Evolutionary conservation across 2,329 filamentous ascomycete species (phyloP).

Genomic region (Arthrocladium fulminans): DNA sequence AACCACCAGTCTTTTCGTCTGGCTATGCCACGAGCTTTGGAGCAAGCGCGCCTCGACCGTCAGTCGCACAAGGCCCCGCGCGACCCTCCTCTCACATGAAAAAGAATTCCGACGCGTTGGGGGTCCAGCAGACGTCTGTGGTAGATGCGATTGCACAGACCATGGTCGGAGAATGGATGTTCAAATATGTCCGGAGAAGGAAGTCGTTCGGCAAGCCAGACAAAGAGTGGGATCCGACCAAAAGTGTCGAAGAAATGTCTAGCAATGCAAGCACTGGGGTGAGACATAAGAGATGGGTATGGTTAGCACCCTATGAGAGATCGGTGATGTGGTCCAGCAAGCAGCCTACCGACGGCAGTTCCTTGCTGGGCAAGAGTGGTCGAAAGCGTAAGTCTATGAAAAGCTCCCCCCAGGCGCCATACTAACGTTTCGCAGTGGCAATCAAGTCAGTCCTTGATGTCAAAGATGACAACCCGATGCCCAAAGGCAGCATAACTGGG

Average conservation of each 20-base stretch:
- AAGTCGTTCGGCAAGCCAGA: slow-evolving; percentile 83
- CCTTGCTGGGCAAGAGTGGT: slow-evolving; percentile 85
- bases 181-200: slow-evolving; percentile 46
- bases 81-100: slow-evolving; percentile 29
- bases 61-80: slow-evolving; percentile 39
- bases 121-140: slow-evolving; percentile 63
- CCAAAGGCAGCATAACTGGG: slow-evolving; percentile 50
- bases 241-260: slow-evolving; percentile 57
- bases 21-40: slow-evolving; percentile 2
- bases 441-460: slow-evolving; percentile 97
- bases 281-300: slow-evolving; percentile 93
- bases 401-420: slow-evolving; percentile 16
- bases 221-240: slow-evolving; percentile 44
- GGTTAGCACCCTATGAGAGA: slow-evolving; percentile 92
- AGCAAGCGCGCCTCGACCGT: slow-evolving; percentile 22
- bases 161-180: slow-evolving; percentile 78
- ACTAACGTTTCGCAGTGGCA: slow-evolving; percentile 52
- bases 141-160: slow-evolving; percentile 96
- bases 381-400: slow-evolving; percentile 67
- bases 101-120: slow-evolving; percentile 47
- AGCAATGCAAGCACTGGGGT: slow-evolving; percentile 59
- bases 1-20: slow-evolving; percentile 2
- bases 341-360: slow-evolving; percentile 79
- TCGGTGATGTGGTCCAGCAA: slow-evolving; percentile 98
- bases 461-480: slow-evolving; percentile 80